A percentile compares a stretch with the other conserved stretches of the same genome.
These are phyloP conservation scores for Exophiala mesophila DNA, from an alignment of 2,329 filamentous ascomycete genomes.

Conservation along the genomic window DNA sequence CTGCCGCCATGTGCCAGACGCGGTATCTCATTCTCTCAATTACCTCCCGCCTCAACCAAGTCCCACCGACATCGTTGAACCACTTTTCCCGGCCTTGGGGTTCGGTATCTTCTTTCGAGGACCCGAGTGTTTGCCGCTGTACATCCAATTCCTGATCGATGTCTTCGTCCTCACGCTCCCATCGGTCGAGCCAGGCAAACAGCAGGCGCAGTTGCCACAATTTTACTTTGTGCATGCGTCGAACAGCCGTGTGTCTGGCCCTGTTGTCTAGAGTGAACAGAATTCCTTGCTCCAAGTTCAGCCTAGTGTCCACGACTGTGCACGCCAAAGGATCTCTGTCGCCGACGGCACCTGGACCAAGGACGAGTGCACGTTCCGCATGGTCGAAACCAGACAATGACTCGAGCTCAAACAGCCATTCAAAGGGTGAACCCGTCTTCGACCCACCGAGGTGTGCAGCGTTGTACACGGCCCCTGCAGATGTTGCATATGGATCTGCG, in stretches of 20 bases:
- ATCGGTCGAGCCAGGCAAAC: conserved; percentile 61
- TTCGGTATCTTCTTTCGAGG: not conserved
- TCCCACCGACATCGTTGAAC: conserved; percentile 12
- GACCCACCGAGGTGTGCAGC: conserved; percentile 24
- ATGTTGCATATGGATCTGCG: conserved; percentile 27
- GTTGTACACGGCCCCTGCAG: conserved; percentile 22
- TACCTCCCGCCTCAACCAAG: conserved; percentile 54
- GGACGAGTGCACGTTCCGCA: conserved; percentile 61
- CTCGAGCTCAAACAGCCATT: conserved; percentile 68
- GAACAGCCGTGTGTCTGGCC: conserved; percentile 29
- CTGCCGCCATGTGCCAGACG: conserved; percentile 39
- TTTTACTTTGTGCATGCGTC: conserved; percentile 50
- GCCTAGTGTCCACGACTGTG: conserved; percentile 65
- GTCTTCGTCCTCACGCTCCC: conserved; percentile 32
- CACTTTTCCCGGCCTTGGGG: conserved; percentile 11
- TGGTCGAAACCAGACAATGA: conserved; percentile 52
- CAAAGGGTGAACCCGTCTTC: conserved; percentile 48
- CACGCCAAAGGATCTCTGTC: conserved; percentile 49
- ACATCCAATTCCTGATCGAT: conserved; percentile 32
- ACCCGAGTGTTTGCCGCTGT: conserved; percentile 26
- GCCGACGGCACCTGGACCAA: conserved; percentile 45
- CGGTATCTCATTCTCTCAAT: conserved; percentile 51
- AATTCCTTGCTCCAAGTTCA: conserved; percentile 57
- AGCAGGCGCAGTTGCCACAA: conserved; percentile 59
- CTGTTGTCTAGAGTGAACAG: conserved; percentile 5